Percentiles rank a stretch among this genome's conserved stretches.
These are phyloP conservation scores for Clarireedia paspali DNA, from an alignment of 2,329 filamentous ascomycete genomes.

Conservation along the genomic window DNA sequence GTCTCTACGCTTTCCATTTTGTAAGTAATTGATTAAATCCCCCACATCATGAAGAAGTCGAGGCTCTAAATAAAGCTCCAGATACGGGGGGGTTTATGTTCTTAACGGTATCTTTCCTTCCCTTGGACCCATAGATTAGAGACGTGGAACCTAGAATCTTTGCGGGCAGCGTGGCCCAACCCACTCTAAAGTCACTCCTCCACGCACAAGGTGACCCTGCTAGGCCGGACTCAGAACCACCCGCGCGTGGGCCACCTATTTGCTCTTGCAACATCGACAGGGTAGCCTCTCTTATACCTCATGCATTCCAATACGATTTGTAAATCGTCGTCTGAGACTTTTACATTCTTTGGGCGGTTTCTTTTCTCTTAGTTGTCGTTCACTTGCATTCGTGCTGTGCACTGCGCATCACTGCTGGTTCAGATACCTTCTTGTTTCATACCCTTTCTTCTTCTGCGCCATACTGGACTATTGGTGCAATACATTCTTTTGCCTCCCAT, in stretches of 20 bases:
- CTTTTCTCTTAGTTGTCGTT: slow-evolving; percentile 22
- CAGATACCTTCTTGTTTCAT: slow-evolving; percentile 22
- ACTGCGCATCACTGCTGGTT: slow-evolving; percentile 28
- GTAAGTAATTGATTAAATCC: slow-evolving; percentile 3
- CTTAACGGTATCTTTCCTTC: background rate
- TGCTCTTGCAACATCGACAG: slow-evolving; percentile 8
- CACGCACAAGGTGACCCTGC: slow-evolving; percentile 7
- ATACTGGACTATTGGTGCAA: slow-evolving; percentile 25
- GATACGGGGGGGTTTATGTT: background rate
- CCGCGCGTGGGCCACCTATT: slow-evolving; percentile 22
- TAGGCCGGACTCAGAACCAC: slow-evolving; percentile 17
- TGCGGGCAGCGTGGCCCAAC: slow-evolving; percentile 12
- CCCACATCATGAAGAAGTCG: background rate
- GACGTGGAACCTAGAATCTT: slow-evolving; percentile 17
- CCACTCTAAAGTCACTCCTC: slow-evolving; percentile 5
- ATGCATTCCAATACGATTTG: slow-evolving; percentile 24
- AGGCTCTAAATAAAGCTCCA: slow-evolving; percentile 1
- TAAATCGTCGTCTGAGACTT: slow-evolving; percentile 13
- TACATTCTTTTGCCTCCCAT: slow-evolving; percentile 15
- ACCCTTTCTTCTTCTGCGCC: slow-evolving; percentile 22
- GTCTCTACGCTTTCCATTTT: background rate
- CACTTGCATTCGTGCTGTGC: slow-evolving; percentile 21
- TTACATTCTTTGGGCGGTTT: background rate
- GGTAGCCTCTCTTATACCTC: slow-evolving; percentile 27
- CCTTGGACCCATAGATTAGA: slow-evolving; percentile 4